These are phyloP conservation scores for Gaultheria prostrata DNA, from an alignment of 148 eudicot species.

Conservation along the genomic window DNA sequence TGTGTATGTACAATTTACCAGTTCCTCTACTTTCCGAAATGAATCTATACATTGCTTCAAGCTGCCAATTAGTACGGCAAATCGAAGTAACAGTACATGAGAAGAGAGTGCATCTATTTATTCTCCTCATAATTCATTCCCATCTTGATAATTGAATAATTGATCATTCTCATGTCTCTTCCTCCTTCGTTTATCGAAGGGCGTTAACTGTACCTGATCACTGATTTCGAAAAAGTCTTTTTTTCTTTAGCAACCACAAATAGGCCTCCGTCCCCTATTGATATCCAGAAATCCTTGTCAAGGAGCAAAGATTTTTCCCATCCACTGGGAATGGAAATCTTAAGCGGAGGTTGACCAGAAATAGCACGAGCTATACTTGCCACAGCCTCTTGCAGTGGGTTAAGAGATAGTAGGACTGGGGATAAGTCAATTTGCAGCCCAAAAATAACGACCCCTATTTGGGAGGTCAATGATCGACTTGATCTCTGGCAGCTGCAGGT, in stretches of 20 bases:
- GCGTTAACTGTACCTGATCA: conserved; percentile 38
- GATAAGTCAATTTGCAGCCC: conserved; percentile 72
- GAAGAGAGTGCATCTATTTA: too few relatives aligned
- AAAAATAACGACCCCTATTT: conserved; percentile 58
- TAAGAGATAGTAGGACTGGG: conserved; percentile 71
- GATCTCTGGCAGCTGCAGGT: conserved; percentile 78
- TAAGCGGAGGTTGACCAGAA: conserved; percentile 74
- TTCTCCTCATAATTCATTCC: too few relatives aligned
- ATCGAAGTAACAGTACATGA: too few relatives aligned
- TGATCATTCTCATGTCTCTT: too few relatives aligned
- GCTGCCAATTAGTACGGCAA: too few relatives aligned
- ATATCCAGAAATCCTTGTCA: conserved; percentile 80
- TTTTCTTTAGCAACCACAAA: conserved; percentile 93
- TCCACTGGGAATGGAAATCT: conserved; percentile 77
- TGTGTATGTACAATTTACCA: too few relatives aligned
- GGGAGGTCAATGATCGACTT: conserved; percentile 78
- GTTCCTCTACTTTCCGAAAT: too few relatives aligned
- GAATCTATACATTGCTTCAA: too few relatives aligned
- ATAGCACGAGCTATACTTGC: conserved; percentile 48
- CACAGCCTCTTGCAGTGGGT: conserved; percentile 71
- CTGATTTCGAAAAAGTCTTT: conserved; percentile 64
- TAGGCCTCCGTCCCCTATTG: conserved; percentile 97
- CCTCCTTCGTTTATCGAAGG: too few relatives aligned
- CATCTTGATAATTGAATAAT: too few relatives aligned
- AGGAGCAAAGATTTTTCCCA: conserved; percentile 80